These are phyloP conservation scores for Vachellia pachyceras DNA, from an alignment of 306 rosid species.

Conservation along the genomic window DNA sequence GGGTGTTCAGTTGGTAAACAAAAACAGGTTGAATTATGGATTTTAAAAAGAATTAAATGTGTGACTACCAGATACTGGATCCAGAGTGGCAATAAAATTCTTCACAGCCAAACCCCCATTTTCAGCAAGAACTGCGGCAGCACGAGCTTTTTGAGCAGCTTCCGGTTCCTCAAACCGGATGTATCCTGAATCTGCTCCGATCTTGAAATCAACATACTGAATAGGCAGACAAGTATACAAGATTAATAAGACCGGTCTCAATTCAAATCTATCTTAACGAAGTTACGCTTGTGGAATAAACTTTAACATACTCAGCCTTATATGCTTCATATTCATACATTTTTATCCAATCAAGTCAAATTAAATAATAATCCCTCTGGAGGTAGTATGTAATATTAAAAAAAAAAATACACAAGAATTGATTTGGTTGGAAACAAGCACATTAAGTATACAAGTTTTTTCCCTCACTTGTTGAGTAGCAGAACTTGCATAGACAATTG, in stretches of 20 bases:
- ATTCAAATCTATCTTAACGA: too few species aligned
- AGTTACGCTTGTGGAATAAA: neutral
- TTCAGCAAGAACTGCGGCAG: conserved; percentile 80
- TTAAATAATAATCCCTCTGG: neutral
- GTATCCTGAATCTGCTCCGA: conserved; percentile 84
- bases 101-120: conserved; percentile 77
- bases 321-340: neutral
- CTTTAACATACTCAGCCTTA: neutral
- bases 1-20: neutral
- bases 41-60: neutral
- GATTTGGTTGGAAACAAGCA: neutral
- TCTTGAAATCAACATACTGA: conserved; percentile 82
- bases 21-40: neutral
- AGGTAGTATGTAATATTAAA: too few species aligned
- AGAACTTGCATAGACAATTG: conserved; percentile 9
- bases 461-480: neutral
- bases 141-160: too few species aligned
- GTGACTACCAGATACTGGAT: conserved; percentile 76
- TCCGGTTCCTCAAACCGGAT: too few species aligned
- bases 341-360: neutral
- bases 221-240: conserved; percentile 19
- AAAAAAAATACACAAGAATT: neutral
- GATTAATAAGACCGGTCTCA: conserved; percentile 30
- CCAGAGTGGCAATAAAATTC: conserved; percentile 69
- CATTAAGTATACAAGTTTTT: neutral